Percentiles rank a stretch among this genome's conserved stretches.
Conservation (phyloP, 2,329 filamentous ascomycete species). For the Amesomyces nigricolor region DNA sequence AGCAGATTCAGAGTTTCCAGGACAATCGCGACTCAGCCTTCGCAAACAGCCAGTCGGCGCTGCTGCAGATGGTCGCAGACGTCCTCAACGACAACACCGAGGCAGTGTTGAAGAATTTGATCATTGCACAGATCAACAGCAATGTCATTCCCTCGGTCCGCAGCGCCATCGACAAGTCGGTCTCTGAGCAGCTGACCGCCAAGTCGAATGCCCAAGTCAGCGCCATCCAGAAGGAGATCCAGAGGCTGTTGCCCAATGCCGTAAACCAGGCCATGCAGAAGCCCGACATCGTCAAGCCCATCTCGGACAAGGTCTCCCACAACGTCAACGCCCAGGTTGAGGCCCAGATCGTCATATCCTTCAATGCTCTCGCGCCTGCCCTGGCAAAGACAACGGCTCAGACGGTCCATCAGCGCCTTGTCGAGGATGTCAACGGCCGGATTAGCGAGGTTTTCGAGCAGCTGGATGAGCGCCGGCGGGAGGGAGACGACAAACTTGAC, state of each 20-base stretch:
- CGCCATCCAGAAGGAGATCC: conserved; percentile 66
- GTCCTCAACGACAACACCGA: conserved; percentile 59
- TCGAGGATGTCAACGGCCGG: conserved; percentile 62
- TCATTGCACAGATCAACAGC: conserved; percentile 68
- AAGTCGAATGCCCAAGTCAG: conserved; percentile 63
- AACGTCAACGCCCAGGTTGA: conserved; percentile 65
- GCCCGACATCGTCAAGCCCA: conserved; percentile 63
- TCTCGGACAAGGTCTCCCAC: conserved; percentile 66
- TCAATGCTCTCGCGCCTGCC: conserved; percentile 61
- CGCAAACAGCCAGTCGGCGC: conserved; percentile 58
- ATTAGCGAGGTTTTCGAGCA: conserved; percentile 47
- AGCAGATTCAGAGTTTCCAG: conserved; percentile 50
- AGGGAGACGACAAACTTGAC: conserved; percentile 61
- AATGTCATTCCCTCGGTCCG: conserved; percentile 71
- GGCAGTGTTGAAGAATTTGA: conserved; percentile 69
- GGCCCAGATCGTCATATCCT: conserved; percentile 55
- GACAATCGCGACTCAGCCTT: conserved; percentile 35
- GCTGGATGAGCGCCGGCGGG: conserved; percentile 46
- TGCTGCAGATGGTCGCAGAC: conserved; percentile 53
- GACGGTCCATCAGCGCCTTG: conserved; percentile 58
- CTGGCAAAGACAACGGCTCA: conserved; percentile 60
- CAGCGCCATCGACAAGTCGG: conserved; percentile 58
- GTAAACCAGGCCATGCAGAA: conserved; percentile 66
- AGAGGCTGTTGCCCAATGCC: conserved; percentile 60
- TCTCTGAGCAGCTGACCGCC: conserved; percentile 66